Conservation (phyloP, 2,329 filamentous ascomycete genomes). For the Hypomyces rosellus region DNA sequence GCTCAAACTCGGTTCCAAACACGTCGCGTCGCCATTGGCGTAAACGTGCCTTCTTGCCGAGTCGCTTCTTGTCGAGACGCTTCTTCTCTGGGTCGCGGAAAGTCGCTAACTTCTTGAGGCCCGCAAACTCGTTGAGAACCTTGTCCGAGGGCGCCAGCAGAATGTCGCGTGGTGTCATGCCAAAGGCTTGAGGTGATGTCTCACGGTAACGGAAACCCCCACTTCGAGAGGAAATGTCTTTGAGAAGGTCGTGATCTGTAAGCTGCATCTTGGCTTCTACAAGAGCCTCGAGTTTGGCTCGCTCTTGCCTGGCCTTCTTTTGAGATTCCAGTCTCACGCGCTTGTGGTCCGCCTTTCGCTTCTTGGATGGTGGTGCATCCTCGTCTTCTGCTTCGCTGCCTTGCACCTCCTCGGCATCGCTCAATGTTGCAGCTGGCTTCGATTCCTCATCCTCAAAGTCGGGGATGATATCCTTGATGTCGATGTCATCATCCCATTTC, state of each 20-base stretch:
- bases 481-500: slow-evolving; percentile 93
- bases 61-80: slow-evolving; percentile 74
- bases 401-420: slow-evolving; percentile 34
- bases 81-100: slow-evolving; percentile 90
- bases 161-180: slow-evolving; percentile 84
- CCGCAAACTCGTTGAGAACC: slow-evolving; percentile 82
- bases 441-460: slow-evolving; percentile 67
- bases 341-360: slow-evolving; percentile 55
- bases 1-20: slow-evolving; percentile 54
- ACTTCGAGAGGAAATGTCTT: slow-evolving; percentile 36
- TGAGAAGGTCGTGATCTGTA: slow-evolving; percentile 55
- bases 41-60: slow-evolving; percentile 88
- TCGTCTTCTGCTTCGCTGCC: slow-evolving; percentile 31
- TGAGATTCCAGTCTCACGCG: slow-evolving; percentile 53
- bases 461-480: slow-evolving; percentile 86
- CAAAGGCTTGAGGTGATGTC: slow-evolving; percentile 83
- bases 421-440: slow-evolving; percentile 48
- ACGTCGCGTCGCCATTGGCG: slow-evolving; percentile 72
- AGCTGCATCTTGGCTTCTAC: slow-evolving; percentile 77
- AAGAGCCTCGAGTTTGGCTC: slow-evolving; percentile 75
- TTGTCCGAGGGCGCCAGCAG: slow-evolving; percentile 79
- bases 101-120: slow-evolving; percentile 87
- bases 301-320: slow-evolving; percentile 71
- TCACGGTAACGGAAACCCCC: slow-evolving; percentile 81
- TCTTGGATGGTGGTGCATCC: slow-evolving; percentile 45